Evolutionary conservation across 163 green algal genomes (phyloP).

Genomic region (Chlamydomonas reinhardtii): DNA sequence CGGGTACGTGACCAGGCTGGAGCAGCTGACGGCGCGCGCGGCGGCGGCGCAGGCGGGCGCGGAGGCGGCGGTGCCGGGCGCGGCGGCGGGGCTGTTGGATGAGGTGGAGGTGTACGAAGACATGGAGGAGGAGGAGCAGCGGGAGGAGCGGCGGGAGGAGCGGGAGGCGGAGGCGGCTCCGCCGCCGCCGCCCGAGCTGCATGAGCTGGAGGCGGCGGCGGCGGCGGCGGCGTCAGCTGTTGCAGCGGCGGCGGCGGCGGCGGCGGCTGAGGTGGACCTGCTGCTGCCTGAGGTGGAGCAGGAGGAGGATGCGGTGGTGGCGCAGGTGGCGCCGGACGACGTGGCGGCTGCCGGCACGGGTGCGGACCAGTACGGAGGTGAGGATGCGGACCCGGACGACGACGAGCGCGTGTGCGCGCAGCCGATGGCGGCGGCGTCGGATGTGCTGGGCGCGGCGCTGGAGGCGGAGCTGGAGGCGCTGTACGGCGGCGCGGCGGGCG

Average conservation of each 20-base stretch:
- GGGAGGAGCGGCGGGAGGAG: neutral
- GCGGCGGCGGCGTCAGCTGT: too few species aligned
- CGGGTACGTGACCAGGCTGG: slow-evolving; percentile 18
- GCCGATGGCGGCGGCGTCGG: neutral
- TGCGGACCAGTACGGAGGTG: neutral
- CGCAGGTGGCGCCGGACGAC: too few species aligned
- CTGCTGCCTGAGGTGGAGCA: neutral
- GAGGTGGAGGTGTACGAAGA: slow-evolving; percentile 31
- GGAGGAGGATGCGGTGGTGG: neutral
- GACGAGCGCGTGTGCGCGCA: neutral
- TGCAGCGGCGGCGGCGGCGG: too few species aligned
- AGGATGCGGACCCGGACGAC: neutral
- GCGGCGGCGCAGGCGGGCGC: slow-evolving; percentile 15
- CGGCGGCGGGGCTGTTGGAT: slow-evolving; percentile 31
- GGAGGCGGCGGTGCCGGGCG: slow-evolving; percentile 29
- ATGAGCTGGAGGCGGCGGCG: too few species aligned
- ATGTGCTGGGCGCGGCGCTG: neutral
- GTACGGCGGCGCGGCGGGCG: too few species aligned
- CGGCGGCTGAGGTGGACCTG: too few species aligned
- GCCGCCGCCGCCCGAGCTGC: neutral
- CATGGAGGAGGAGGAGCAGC: neutral
- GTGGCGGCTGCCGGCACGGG: too few species aligned
- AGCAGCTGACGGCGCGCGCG: neutral
- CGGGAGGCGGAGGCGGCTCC: neutral
- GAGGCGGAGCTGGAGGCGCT: neutral